Conservation (phyloP, 2,329 filamentous ascomycete species). For the Chaetomiaceae sp. region DNA sequence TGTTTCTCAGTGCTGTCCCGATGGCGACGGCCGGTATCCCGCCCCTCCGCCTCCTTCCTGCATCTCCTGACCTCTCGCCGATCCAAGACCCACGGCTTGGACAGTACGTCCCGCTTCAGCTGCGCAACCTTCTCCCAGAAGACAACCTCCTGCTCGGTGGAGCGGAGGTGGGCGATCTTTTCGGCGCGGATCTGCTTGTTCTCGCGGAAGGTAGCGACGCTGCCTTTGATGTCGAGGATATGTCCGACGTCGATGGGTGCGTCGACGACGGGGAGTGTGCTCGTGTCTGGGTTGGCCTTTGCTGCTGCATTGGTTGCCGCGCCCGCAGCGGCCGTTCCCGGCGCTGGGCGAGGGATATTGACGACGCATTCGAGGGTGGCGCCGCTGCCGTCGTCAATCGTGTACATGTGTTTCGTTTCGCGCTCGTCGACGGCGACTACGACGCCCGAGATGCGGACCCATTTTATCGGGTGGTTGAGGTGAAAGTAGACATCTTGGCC, state of each 20-base stretch:
- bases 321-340: not conserved
- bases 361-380: conserved; percentile 49
- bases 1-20: conserved; percentile 11
- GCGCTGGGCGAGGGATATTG: not conserved
- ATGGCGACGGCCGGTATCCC: conserved; percentile 8
- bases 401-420: conserved; percentile 45
- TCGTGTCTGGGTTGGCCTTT: not conserved
- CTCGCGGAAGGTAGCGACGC: conserved; percentile 43
- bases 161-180: conserved; percentile 44
- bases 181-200: conserved; percentile 50
- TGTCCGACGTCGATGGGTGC: conserved; percentile 46
- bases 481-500: conserved; percentile 61
- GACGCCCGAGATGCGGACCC: conserved; percentile 66
- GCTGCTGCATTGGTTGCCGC: not conserved
- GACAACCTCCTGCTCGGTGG: conserved; percentile 53
- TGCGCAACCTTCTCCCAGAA: conserved; percentile 54
- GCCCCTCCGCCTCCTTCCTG: conserved; percentile 42
- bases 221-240: conserved; percentile 55
- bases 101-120: conserved; percentile 49
- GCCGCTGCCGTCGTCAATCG: conserved; percentile 63
- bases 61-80: conserved; percentile 47
- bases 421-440: conserved; percentile 60
- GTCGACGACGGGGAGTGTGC: conserved; percentile 16
- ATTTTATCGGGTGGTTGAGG: conserved; percentile 71
- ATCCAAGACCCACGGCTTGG: conserved; percentile 51